Base-by-base conservation (phyloP, 495 filamentous ascomycete genomes). In the Penicillium paradoxum region DNA sequence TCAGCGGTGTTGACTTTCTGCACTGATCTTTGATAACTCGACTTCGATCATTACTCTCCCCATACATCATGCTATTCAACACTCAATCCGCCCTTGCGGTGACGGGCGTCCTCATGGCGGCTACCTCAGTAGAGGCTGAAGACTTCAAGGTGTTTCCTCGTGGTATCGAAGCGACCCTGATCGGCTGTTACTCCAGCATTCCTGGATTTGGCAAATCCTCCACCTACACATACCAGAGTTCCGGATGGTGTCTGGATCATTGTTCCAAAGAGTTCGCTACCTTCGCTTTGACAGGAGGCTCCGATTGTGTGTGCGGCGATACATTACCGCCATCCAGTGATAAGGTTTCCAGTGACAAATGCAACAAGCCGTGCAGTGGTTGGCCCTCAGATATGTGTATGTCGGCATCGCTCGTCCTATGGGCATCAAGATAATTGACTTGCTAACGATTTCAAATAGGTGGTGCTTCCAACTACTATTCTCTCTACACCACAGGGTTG, bases 261-360 rank as follows among this genome's bases (percentile, higher is more conserved):
- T 81, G 78, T 19, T 43, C 49, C 0, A 51, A 58, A 15, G 63
- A 60, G 29, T 59, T 68, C 18, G 54, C 73, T 3, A 74, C 75
- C 4, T 76, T 77, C 54, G 78, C 62, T 30, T 56, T 77, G 52
- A 71, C 59, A 3, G 62, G 57, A 19, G 74, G 73, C 15, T 66
- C 71, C 1, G 53, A 76, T 47, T 81, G 78, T 60, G 60, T 71
- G 19, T 81, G 78, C 57, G 78, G 76, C 21, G 57, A 75, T 32
- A 56, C 69, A 42, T 25, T 79, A 11, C 78, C 78, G 6, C 59
- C 66, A 18, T 42, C 66, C 15, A 69, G 69, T n/a, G 58, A 55
- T 25, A 72, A 76, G 59, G 67, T 70, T 17, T 54, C 56, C n/a
- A 65, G 62, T 42, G 57, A 54, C 27, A 48, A 70, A 33, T 81